Evolutionary conservation across 176 grass and related monocot genomes (phyloP), one percentile per base, ranked within the genome.

Genomic region (Aegilops tauschii): DNA sequence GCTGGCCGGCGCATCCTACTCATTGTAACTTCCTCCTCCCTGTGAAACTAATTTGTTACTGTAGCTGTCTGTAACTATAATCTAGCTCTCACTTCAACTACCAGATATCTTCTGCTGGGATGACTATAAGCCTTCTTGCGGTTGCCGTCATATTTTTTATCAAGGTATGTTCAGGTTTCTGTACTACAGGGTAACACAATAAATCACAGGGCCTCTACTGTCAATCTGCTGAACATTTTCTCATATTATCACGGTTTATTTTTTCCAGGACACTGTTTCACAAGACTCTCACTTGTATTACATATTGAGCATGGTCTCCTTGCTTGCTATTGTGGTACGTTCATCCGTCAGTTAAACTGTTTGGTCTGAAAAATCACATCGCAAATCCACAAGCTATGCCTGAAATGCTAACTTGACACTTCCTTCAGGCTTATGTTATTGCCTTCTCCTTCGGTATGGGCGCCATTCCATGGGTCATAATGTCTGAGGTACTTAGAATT

Each of bases 401-500:
- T 6, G 42, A 32, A 42, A 83, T n/a, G n/a, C 70, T 54, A 61
- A 80, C 31, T 82, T 11, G 47, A 45, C n/a, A n/a, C 36, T 91
- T 93, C 17, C 9, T 80, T 82, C 82, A 99, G 97, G 90, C 80
- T 68, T 94, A 83, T 96, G 92, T 94, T 2, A 68, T 99, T 68
- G 40, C 90, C 50, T 96, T 99, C 68, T 96, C 97, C 65, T 90
- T 99, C 37, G 94, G 97, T 54, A 83, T 99, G 87, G 94, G 97
- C 27, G 92, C 94, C 28, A 99, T 96, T 92, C 97, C 97, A 56
- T 99, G 97, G 94, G 91, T 99, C 78, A 99, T 99, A 50, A 99
- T 99, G 97, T 99, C 97, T 18, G 94, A 99, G 97, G 97, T 99
- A 92, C 59, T n/a, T n/a, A n/a, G 25, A 16, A 47, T 0, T 40